A percentile compares a stretch with the other conserved stretches of the same genome.
phyloP scores from a whole-genome alignment of 1,139 yeast species.

The Spencermartinsiella ligniputridi region DNA sequence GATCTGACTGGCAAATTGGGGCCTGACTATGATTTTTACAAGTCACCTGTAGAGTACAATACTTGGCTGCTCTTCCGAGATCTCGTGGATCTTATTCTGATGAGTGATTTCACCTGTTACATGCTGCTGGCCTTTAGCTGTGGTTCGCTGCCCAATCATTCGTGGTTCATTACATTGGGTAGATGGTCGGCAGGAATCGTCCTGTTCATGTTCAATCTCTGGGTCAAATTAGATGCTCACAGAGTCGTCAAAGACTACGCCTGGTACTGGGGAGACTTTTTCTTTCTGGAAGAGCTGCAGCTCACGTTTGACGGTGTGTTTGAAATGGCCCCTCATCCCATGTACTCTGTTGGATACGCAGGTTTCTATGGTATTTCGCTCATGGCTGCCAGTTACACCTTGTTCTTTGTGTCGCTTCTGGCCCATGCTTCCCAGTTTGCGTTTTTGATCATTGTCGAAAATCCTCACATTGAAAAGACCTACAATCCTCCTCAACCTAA shows the following conservation, averaged over 20 bases:
- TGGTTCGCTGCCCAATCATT: slow-evolving; percentile 41
- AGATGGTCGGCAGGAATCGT: slow-evolving; percentile 40
- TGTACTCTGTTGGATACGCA: slow-evolving; percentile 87
- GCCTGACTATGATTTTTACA: slow-evolving; percentile 42
- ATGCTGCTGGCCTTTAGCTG: slow-evolving; percentile 66
- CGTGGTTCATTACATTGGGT: slow-evolving; percentile 32
- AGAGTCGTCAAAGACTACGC: slow-evolving; percentile 87
- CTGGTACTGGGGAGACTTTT: slow-evolving; percentile 96
- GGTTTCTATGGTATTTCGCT: slow-evolving; percentile 85
- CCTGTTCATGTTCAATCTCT: slow-evolving; percentile 66
- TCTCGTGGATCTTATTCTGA: slow-evolving; percentile 73
- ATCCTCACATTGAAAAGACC: slow-evolving; percentile 83
- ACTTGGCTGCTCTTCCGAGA: slow-evolving; percentile 81
- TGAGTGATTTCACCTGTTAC: slow-evolving; percentile 82
- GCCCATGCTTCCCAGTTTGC: slow-evolving; percentile 81
- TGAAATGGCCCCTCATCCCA: slow-evolving; percentile 90
- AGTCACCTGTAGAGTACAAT: slow-evolving; percentile 70
- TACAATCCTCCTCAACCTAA: slow-evolving; percentile 42
- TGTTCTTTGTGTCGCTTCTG: slow-evolving; percentile 62
- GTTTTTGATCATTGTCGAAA: slow-evolving; percentile 72
- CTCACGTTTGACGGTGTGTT: slow-evolving; percentile 87
- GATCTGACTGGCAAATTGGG: slow-evolving; percentile 64
- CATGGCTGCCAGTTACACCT: slow-evolving; percentile 70
- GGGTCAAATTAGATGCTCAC: slow-evolving; percentile 90
- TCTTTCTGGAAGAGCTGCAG: slow-evolving; percentile 75